Percentiles rank a stretch among this genome's conserved stretches.
These are phyloP conservation scores for Cordyceps tenuipes DNA, from an alignment of 2,329 filamentous ascomycete species.

Conservation along the genomic window DNA sequence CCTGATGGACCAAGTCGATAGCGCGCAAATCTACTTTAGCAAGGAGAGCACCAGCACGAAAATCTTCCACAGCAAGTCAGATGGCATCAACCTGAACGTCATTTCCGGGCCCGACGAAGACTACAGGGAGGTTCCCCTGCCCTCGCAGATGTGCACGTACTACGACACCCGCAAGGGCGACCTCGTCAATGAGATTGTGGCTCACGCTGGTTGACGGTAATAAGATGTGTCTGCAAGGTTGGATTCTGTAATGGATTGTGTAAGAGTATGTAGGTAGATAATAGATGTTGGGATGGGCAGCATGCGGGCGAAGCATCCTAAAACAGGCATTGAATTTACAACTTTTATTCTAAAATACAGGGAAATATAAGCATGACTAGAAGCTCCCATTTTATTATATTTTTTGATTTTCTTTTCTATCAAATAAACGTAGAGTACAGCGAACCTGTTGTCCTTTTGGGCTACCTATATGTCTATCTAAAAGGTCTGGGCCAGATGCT, in stretches of 20 bases:
- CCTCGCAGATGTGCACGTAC: constrained; percentile 80
- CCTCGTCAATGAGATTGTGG: constrained; percentile 87
- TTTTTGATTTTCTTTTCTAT: neutral
- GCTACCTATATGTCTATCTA: neutral
- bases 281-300: neutral
- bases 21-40: constrained; percentile 78
- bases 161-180: constrained; percentile 61
- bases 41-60: constrained; percentile 71
- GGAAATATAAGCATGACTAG: neutral
- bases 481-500: neutral
- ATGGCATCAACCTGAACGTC: constrained; percentile 79
- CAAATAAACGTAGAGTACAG: neutral
- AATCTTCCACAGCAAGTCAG: constrained; percentile 83
- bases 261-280: neutral
- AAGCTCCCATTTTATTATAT: neutral
- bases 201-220: constrained; percentile 67
- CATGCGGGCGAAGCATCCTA: neutral
- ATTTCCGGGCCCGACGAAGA: constrained; percentile 65
- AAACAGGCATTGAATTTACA: neutral
- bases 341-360: neutral
- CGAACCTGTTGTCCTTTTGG: neutral
- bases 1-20: constrained; percentile 86
- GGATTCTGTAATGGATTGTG: constrained; percentile 2
- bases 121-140: constrained; percentile 77
- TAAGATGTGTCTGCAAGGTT: neutral